Base-by-base conservation (phyloP, 257 asterid species). In the Solanum piurae region DNA sequence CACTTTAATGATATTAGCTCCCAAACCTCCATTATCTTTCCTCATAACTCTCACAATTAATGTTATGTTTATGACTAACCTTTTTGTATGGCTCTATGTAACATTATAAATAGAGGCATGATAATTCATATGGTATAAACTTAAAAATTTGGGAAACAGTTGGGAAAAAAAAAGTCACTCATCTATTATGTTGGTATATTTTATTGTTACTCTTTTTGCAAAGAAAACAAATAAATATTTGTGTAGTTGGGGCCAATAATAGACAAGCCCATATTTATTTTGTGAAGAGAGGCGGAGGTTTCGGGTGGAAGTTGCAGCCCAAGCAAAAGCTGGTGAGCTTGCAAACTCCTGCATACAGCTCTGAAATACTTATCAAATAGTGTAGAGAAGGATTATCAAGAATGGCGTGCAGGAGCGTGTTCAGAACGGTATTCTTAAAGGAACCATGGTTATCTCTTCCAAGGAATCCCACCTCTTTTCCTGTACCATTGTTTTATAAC, bases 381-480 rank as follows among this genome's bases (percentile, higher is more conserved):
- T 83, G 14, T 20, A 9, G n/a, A 16, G 36, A 46, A 72, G 31
- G 46, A 87, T 25, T 33, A 58, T 40, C 79, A 58, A 66, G 29
- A 92, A 95, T 96, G 99, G 98, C 93, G 87, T 92, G 95, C 89
- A 86, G 94, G 86, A 91, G 89, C 85, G 86, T 90, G 73, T 74
- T 92, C 85, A 90, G 97, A 89, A 88, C 89, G 73, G 89, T 94
- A 74, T 91, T 92, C 94, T 89, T 93, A 74, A 91, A 92, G 82
- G 95, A 94, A 68, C 93, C 92, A 86, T 92, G 95, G 93, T 90
- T 90, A 87, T 93, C 96, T 86, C 42, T 89, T 16, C 89, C 94
- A 68, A 87, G 76, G 44, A 74, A 86, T 49, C 84, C 83, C 76
- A 76, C 66, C 27, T 85, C 91, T 83, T 71, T 16, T 88, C 90